These are phyloP conservation scores for Fusarium duplospermum DNA, from an alignment of 2,329 filamentous ascomycete genomes.

Conservation along the genomic window DNA sequence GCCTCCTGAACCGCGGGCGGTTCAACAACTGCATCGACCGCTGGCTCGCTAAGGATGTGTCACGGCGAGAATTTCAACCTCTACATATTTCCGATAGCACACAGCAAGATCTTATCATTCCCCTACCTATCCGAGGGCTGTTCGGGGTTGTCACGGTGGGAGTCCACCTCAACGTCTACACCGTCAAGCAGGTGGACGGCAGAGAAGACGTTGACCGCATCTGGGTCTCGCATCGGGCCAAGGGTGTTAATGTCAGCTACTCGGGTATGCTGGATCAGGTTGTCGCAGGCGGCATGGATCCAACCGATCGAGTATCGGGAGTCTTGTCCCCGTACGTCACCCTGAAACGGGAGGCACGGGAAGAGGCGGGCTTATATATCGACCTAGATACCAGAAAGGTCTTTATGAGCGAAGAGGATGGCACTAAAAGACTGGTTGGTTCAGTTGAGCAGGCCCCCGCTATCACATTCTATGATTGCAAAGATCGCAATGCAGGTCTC, in stretches of 20 bases:
- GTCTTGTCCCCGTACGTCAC: conserved; percentile 40
- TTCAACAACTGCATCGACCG: conserved; percentile 42
- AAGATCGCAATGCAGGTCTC: conserved; percentile 44
- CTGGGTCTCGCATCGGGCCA: conserved; percentile 50
- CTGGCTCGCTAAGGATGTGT: conserved; percentile 40
- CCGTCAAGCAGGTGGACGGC: conserved; percentile 38
- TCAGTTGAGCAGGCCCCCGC: conserved; percentile 34
- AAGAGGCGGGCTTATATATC: conserved; percentile 49
- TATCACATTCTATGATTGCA: conserved; percentile 52
- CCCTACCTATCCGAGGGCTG: conserved; percentile 49
- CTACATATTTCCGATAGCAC: conserved; percentile 41
- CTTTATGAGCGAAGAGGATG: neutral
- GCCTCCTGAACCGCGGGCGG: conserved; percentile 40
- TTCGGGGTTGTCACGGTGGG: conserved; percentile 52
- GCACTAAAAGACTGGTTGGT: conserved; percentile 31
- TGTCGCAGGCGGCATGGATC: conserved; percentile 52
- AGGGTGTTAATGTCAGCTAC: conserved; percentile 44
- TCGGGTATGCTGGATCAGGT: conserved; percentile 52
- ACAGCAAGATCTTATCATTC: conserved; percentile 43
- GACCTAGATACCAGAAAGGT: conserved; percentile 38
- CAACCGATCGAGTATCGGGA: conserved; percentile 40
- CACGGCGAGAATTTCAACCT: conserved; percentile 43
- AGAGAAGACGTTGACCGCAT: conserved; percentile 42
- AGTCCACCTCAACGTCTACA: conserved; percentile 53
- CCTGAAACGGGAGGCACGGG: conserved; percentile 48